Percentiles rank a stretch among this genome's conserved stretches.
Conservation (phyloP, 805 yeast species). For the Candida odintsovae region DNA sequence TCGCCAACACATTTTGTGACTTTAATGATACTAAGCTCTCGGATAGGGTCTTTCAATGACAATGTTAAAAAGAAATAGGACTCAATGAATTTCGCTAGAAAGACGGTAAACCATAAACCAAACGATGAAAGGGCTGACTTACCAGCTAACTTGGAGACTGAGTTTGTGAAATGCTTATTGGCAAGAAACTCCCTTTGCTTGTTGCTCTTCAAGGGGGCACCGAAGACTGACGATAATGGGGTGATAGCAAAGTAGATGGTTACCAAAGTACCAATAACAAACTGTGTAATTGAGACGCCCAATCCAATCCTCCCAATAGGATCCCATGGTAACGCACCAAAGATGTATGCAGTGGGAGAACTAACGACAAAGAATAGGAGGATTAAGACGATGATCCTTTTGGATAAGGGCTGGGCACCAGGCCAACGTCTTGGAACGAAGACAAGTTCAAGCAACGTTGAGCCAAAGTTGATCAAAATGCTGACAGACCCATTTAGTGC, state of each 20-base stretch:
- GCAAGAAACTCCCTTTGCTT: conserved; percentile 40
- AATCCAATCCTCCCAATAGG: conserved; percentile 30
- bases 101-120: conserved; percentile 65
- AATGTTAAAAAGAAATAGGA: conserved; percentile 74
- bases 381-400: conserved; percentile 39
- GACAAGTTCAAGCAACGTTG: conserved; percentile 48
- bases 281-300: conserved; percentile 47
- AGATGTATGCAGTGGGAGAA: conserved; percentile 49
- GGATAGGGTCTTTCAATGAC: conserved; percentile 65
- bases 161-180: conserved; percentile 52
- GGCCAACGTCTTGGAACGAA: conserved; percentile 73
- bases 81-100: conserved; percentile 63
- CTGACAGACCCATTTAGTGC: conserved; percentile 66
- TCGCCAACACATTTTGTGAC: conserved; percentile 61
- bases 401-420: conserved; percentile 57
- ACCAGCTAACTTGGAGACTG: conserved; percentile 47
- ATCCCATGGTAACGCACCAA: conserved; percentile 32
- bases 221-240: conserved; percentile 57
- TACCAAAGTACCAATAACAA: conserved; percentile 46
- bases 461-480: conserved; percentile 47
- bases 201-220: conserved; percentile 28
- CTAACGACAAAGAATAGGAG: conserved; percentile 39
- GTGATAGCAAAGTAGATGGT: conserved; percentile 52
- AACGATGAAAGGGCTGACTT: conserved; percentile 55
- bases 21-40: conserved; percentile 57